Conservation (phyloP, 352 stramenopile genomes). For the Pythium dissimile region DNA sequence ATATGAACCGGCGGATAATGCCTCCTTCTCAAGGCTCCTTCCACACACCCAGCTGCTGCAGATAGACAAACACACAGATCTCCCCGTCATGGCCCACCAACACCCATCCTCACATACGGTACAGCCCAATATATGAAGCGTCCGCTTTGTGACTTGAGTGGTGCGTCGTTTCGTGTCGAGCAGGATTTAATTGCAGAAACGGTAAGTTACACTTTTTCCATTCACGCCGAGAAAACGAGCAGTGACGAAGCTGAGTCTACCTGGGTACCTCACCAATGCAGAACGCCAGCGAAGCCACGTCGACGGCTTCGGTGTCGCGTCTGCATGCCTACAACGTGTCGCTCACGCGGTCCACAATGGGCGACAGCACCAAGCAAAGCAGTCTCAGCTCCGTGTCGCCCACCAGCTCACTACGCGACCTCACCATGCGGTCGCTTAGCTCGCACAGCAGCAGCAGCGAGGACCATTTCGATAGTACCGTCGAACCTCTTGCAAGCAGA, state of each 20-base stretch:
- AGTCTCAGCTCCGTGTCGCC: constrained; percentile 27
- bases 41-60: background rate
- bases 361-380: constrained; percentile 1
- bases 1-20: too few species aligned
- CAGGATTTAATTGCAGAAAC: background rate
- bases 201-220: too few species aligned
- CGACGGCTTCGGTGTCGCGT: too few species aligned
- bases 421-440: constrained; percentile 19
- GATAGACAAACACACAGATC: too few species aligned
- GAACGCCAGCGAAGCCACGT: background rate
- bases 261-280: too few species aligned
- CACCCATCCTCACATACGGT: background rate
- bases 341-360: background rate
- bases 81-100: background rate
- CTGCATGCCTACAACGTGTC: background rate
- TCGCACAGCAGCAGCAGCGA: constrained; percentile 9
- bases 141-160: constrained; percentile 1
- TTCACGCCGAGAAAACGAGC: too few species aligned
- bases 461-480: too few species aligned
- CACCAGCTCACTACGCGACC: constrained; percentile 17
- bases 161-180: constrained; percentile 8
- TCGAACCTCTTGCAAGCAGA: background rate
- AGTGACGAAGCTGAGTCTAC: too few species aligned
- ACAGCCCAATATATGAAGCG: background rate
- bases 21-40: background rate